Base-by-base conservation (phyloP, 2,329 filamentous ascomycete species). In the Aspergillus jensenii region DNA sequence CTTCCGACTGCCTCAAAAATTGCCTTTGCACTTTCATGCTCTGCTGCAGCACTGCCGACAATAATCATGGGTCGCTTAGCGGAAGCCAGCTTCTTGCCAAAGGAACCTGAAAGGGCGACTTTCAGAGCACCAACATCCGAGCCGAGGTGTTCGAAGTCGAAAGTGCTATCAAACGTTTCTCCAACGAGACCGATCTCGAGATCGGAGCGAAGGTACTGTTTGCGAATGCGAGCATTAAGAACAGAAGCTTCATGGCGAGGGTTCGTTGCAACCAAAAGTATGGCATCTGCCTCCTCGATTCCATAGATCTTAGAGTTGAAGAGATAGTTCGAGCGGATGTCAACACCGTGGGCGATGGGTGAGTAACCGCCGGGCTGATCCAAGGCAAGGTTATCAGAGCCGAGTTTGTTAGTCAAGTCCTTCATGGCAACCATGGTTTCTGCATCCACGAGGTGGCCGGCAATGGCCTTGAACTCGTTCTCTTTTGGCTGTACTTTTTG, bases 31-130 rank as follows among this genome's bases (percentile, higher is more conserved):
- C 98, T 95, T 27, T 85, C 77, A 76, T 97, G 93, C 76, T 99
- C 95, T 33, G 90, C 91, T 59, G 95, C 90, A 70, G 89, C 91
- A 66, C 92, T 96, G 64, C 95, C 95, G 57, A 98, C 87, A 60
- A 99, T 88, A 71, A 99, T 96, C 92, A 99, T 96, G 52, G 95
- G 95, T 68, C 86, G 88, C 85, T 97, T 90, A 45, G 95, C 93
- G 52, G 85, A 80, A 70, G 90, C 85, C 55, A 99, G 87, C 80
- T 93, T 96, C 85, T 97, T 93, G 75, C 93, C 93, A 73, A 97
- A 99, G 33, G 87, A 82, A 41, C 95, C 93, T 52, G 90, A 81
- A 57, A 99, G 86, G 47, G 90, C 90, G 69, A 87, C 84, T 84
- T 98, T 96, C 35, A 99, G 82, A 58, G 92, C 86, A 33, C 85